Evolutionary conservation across 345 rosid genomes (phyloP).

Genomic region (Hirschfeldia incana): DNA sequence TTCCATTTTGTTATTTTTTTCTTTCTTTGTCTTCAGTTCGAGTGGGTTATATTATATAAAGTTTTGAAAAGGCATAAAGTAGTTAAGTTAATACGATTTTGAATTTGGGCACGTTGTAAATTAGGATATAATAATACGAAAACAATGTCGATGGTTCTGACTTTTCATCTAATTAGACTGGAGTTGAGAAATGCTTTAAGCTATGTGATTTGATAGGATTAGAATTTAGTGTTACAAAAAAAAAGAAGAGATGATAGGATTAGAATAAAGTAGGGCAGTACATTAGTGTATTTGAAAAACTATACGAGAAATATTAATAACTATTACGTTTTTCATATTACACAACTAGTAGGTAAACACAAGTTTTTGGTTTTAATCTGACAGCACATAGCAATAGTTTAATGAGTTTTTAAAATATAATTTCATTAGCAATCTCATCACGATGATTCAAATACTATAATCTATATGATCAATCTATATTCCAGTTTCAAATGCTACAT

Average conservation of each 20-base stretch:
- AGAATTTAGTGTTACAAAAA: background rate
- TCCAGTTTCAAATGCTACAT: no score
- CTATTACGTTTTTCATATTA: background rate
- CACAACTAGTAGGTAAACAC: background rate
- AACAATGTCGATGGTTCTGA: background rate
- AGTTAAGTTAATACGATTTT: background rate
- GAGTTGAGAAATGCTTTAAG: background rate
- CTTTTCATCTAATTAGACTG: background rate
- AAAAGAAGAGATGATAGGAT: no score
- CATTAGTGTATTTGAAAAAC: no score
- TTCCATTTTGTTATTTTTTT: slow-evolving; percentile 16
- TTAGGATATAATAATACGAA: slow-evolving; percentile 8
- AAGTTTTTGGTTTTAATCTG: background rate
- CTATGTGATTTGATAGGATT: slow-evolving; percentile 12
- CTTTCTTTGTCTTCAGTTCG: background rate
- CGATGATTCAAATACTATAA: no score
- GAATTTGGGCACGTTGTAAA: slow-evolving; percentile 28
- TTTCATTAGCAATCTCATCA: no score
- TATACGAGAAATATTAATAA: background rate
- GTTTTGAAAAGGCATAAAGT: background rate
- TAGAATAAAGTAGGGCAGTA: background rate
- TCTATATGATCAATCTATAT: no score
- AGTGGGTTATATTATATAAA: slow-evolving; percentile 2
- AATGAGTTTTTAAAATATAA: no score
- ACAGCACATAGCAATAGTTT: background rate